Percentiles rank a stretch among this genome's conserved stretches.
phyloP scores from a whole-genome alignment of 2,329 filamentous ascomycete genomes.

The Blumeriella jaapii region DNA sequence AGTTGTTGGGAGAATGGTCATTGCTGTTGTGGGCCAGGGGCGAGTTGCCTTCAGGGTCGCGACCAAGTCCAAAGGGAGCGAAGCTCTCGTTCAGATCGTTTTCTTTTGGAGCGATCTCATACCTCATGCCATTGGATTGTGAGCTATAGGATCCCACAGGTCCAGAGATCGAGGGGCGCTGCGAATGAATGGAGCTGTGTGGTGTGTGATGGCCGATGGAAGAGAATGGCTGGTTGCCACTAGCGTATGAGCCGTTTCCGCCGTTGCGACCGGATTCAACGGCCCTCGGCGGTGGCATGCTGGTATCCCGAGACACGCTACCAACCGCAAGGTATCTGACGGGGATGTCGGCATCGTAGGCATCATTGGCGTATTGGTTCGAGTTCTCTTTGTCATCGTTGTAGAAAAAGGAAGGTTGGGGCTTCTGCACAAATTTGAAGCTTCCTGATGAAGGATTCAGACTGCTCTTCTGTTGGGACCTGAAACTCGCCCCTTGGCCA shows the following conservation, averaged over 20 bases:
- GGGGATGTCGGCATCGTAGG: slow-evolving; percentile 20
- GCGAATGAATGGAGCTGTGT: slow-evolving; percentile 36
- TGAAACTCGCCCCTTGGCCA: slow-evolving; percentile 29
- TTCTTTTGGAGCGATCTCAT: slow-evolving; percentile 20
- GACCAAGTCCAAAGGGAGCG: slow-evolving; percentile 17
- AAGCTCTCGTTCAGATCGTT: slow-evolving; percentile 23
- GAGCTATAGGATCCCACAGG: slow-evolving; percentile 37
- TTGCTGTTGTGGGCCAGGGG: slow-evolving; percentile 16
- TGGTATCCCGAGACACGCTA: slow-evolving; percentile 40
- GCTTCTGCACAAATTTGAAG: slow-evolving; percentile 29
- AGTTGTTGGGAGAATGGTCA: slow-evolving; percentile 21
- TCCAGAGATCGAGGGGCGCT: slow-evolving; percentile 33
- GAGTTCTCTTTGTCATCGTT: slow-evolving; percentile 26
- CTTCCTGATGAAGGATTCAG: slow-evolving; percentile 36
- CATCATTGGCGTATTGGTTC: slow-evolving; percentile 15
- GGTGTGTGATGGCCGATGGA: slow-evolving; percentile 29
- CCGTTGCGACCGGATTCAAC: slow-evolving; percentile 32
- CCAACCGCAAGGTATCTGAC: slow-evolving; percentile 33
- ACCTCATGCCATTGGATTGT: slow-evolving; percentile 31
- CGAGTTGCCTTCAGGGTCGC: slow-evolving; percentile 15
- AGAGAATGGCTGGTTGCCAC: slow-evolving; percentile 19
- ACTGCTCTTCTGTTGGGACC: slow-evolving; percentile 30
- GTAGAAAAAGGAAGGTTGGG: slow-evolving; percentile 16
- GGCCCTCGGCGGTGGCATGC: slow-evolving; percentile 44
- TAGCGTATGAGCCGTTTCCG: slow-evolving; percentile 16